Percentiles rank a stretch among this genome's conserved stretches.
These are phyloP conservation scores for Margaritispora aquatica DNA, from an alignment of 495 filamentous ascomycete species.

Conservation along the genomic window DNA sequence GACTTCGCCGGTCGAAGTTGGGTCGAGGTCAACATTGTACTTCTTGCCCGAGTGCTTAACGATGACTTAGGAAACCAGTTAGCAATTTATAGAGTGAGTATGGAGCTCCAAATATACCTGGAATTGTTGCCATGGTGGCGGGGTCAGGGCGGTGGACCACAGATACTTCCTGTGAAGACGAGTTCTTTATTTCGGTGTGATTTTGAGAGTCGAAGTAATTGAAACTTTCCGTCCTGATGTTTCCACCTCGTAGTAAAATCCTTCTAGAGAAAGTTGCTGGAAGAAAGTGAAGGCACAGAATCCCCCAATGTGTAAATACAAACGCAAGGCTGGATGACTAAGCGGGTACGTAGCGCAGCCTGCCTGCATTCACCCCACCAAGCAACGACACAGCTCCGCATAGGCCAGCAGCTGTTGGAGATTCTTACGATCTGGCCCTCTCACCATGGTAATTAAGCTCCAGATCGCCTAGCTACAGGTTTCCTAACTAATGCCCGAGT, in stretches of 20 bases:
- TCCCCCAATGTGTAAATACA: background rate
- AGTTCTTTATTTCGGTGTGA: background rate
- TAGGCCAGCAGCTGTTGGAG: conserved; percentile 7
- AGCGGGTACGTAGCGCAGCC: conserved; percentile 18
- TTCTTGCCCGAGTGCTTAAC: conserved; percentile 94
- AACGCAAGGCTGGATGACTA: conserved; percentile 1
- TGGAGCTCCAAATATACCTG: conserved; percentile 38
- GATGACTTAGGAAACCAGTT: conserved; percentile 53
- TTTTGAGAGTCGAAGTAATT: background rate
- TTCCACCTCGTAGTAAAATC: background rate
- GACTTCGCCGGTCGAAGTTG: conserved; percentile 75
- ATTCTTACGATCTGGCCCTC: background rate
- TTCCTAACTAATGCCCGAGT: background rate
- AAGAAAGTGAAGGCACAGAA: conserved; percentile 4
- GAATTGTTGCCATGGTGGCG: conserved; percentile 52
- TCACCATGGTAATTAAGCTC: conserved; percentile 14
- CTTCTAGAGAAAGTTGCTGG: background rate
- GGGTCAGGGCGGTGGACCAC: conserved; percentile 9
- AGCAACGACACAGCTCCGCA: conserved; percentile 9
- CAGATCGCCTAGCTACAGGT: background rate
- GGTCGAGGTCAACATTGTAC: conserved; percentile 88
- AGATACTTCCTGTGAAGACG: background rate
- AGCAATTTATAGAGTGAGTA: background rate
- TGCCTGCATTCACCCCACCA: conserved; percentile 18
- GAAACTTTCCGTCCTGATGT: background rate